Conservation (phyloP, 106 monocot species). For the Dendrobium huoshanense region DNA sequence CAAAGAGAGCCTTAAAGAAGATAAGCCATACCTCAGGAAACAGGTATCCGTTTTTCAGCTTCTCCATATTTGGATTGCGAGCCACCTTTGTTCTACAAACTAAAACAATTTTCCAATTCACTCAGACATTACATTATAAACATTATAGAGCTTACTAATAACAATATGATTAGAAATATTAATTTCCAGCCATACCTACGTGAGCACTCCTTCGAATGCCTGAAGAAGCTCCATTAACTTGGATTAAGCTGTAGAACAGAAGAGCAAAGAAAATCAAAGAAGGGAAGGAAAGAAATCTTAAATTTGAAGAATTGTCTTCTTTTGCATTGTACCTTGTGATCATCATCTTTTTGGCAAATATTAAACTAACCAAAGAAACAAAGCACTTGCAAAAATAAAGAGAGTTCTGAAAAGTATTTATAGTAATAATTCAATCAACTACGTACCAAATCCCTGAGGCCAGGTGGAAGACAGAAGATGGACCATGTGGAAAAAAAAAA, state of each 20-base stretch:
- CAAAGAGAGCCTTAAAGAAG: not conserved
- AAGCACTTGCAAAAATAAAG: not conserved
- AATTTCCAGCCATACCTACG: not conserved
- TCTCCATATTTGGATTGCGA: constrained; percentile 81
- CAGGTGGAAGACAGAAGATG: not conserved
- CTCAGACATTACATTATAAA: not conserved
- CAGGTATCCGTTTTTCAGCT: constrained; percentile 66
- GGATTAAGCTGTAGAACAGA: not conserved
- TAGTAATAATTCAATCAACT: not conserved
- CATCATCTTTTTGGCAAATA: not conserved
- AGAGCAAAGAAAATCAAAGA: not conserved
- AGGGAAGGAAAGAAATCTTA: not conserved
- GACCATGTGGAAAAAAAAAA: not conserved
- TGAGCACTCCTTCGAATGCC: not conserved
- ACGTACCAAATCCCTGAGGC: not conserved
- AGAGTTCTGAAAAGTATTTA: not conserved
- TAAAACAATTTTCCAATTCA: not conserved
- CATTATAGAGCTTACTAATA: not conserved
- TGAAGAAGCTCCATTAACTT: not conserved
- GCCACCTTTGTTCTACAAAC: constrained; percentile 38
- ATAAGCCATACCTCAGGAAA: constrained; percentile 64
- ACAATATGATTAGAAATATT: not conserved
- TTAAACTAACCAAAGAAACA: not conserved
- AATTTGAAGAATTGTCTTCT: not conserved
- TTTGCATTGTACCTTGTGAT: not conserved